Base-by-base conservation (phyloP, 2,329 filamentous ascomycete species). In the Talaromyces sp. region DNA sequence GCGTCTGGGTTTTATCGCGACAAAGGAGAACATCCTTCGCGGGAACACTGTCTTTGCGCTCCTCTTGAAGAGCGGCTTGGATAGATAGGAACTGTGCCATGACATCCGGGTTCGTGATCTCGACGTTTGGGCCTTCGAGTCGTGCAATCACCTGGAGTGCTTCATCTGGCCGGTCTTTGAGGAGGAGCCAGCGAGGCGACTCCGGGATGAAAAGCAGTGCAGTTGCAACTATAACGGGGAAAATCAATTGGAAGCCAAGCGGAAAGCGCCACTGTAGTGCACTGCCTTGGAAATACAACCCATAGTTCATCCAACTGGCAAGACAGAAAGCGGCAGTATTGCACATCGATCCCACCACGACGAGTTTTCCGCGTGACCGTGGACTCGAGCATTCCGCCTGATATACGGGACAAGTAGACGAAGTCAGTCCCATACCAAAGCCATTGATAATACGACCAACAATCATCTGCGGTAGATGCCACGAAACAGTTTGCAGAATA, bases 1-100 rank as follows among this genome's bases (percentile, higher is more conserved):
- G 46, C 58, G 73, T 76, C 58, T 79, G 76, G 8, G 72, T 70
- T 5, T 76, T 77, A 54, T 80, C 77, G 57, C 75, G 75, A 53
- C 78, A 63, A 62, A 79, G 67, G 7, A 74, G 50, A 10, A 62
- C 38, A 12, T 62, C 60, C 69, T 51, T 68, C 68, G 65, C 72
- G 77, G 14, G 69, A 68, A 3, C 68, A 65, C 14, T 69, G 67
- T 29, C 75, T 54, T 70, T 72, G 2, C 71, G 71, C 67, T 79
- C 77, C 54, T 78, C 75, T 6, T 73, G 67, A 43, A 80, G 70
- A 19, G 51, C 51, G 7, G 31, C 21, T 17, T 31, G 51, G 26
- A 54, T 2, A 74, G 65, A 66, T 57, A 57, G 61, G 11, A 31
- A 35, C 6, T 29, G 27, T 54, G 26, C 51, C 17, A 29, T 54